Percentiles rank a stretch among this genome's conserved stretches.
Conservation (phyloP, 2,329 filamentous ascomycete genomes). For the Fusarium sp. region DNA sequence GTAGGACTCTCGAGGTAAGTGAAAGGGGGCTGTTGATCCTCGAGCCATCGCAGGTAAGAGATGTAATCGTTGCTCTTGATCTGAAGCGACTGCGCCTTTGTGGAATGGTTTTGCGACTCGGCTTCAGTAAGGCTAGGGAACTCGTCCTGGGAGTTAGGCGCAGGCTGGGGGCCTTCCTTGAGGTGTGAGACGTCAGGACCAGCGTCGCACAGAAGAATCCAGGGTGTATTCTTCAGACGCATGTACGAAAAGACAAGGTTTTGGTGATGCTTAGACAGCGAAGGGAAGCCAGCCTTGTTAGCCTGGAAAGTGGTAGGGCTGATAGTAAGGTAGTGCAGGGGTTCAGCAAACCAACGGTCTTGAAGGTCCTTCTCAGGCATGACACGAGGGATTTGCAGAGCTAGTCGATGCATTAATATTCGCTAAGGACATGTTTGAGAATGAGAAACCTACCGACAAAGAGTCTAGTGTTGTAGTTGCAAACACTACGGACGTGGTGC, state of each 20-base stretch:
- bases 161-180: constrained; percentile 41
- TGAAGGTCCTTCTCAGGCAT: constrained; percentile 73
- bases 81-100: constrained; percentile 46
- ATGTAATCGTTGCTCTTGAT: constrained; percentile 63
- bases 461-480: constrained; percentile 85
- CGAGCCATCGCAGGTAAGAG: constrained; percentile 86
- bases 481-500: constrained; percentile 87
- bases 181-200: constrained; percentile 62
- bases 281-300: constrained; percentile 72
- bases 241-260: constrained; percentile 72
- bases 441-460: constrained; percentile 78
- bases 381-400: constrained; percentile 68
- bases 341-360: constrained; percentile 77
- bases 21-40: constrained; percentile 80
- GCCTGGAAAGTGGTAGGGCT: constrained; percentile 66
- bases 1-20: constrained; percentile 65
- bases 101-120: constrained; percentile 52
- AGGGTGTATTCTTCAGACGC: constrained; percentile 73
- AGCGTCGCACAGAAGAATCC: constrained; percentile 73
- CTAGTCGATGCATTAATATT: constrained; percentile 51
- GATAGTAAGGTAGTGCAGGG: constrained; percentile 72
- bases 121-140: constrained; percentile 82
- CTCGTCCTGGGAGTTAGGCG: constrained; percentile 60
- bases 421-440: background rate
- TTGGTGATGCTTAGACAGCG: constrained; percentile 73